Percentiles rank a stretch among this genome's conserved stretches.
phyloP scores from a whole-genome alignment of 441 rosid species.

The Rhodomyrtus psidioides region DNA sequence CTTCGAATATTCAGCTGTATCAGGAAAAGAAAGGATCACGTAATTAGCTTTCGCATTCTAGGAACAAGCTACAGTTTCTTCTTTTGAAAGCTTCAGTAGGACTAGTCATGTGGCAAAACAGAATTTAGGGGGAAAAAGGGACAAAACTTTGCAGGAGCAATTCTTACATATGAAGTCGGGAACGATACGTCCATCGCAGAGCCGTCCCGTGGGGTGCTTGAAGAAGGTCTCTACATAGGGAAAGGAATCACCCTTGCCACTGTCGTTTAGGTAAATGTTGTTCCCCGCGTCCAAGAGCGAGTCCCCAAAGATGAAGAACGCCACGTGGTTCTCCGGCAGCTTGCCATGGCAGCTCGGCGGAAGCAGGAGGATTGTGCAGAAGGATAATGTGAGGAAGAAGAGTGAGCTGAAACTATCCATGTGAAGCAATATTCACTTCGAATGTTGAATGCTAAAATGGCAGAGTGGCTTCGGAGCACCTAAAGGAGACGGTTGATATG shows the following conservation, averaged over 20 bases:
- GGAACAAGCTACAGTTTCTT: background rate
- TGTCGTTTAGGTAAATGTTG: background rate
- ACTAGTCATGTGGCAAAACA: background rate
- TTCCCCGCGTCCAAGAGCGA: background rate
- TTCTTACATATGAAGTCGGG: constrained; percentile 4
- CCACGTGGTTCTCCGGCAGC: background rate
- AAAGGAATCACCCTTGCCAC: background rate
- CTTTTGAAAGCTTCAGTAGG: background rate
- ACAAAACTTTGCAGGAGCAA: background rate
- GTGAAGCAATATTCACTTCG: background rate
- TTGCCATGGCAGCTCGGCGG: background rate
- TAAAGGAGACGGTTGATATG: background rate
- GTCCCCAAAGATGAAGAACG: constrained; percentile 2
- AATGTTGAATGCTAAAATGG: background rate
- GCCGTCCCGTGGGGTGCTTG: constrained; percentile 7
- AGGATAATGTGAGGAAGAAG: background rate
- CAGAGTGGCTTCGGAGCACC: background rate
- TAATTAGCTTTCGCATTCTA: background rate
- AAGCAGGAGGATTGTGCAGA: background rate
- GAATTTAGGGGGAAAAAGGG: background rate
- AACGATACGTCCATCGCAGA: background rate
- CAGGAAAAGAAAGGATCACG: background rate
- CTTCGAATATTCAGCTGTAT: background rate
- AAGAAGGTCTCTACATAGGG: constrained; percentile 10
- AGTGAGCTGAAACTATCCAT: background rate